These are phyloP conservation scores for Aureobasidium sp. DNA, from an alignment of 2,329 filamentous ascomycete genomes.

Conservation along the genomic window DNA sequence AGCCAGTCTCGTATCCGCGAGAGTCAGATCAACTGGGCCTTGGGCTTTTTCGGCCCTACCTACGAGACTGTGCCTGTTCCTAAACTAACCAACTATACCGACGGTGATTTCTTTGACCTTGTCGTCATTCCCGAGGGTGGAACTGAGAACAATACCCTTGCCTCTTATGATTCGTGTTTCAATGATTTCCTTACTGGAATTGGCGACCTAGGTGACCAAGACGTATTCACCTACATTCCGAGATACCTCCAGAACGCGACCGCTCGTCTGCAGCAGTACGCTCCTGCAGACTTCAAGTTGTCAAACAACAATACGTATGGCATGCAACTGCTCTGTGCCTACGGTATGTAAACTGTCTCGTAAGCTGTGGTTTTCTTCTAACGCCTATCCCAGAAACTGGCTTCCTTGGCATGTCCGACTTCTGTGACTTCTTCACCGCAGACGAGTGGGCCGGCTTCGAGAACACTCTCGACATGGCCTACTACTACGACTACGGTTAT, in stretches of 20 bases:
- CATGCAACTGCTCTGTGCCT: slow-evolving; percentile 46
- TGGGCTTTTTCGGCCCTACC: slow-evolving; percentile 47
- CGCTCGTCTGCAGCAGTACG: slow-evolving; percentile 40
- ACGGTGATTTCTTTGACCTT: slow-evolving; percentile 38
- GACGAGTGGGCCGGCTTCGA: slow-evolving; percentile 51
- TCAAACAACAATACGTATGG: slow-evolving; percentile 45
- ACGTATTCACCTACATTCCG: slow-evolving; percentile 39
- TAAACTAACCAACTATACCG: slow-evolving; percentile 34
- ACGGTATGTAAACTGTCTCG: slow-evolving; percentile 26
- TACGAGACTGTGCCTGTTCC: slow-evolving; percentile 34
- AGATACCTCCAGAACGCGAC: slow-evolving; percentile 42
- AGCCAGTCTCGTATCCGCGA: slow-evolving; percentile 49
- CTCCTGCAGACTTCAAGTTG: slow-evolving; percentile 43
- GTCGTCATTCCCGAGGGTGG: slow-evolving; percentile 46
- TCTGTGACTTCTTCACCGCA: slow-evolving; percentile 48
- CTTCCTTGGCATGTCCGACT: slow-evolving; percentile 44
- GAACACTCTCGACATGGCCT: slow-evolving; percentile 47
- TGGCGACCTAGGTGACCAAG: slow-evolving; percentile 36
- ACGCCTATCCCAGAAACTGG: slow-evolving; percentile 30
- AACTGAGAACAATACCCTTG: slow-evolving; percentile 48
- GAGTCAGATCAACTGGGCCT: slow-evolving; percentile 47
- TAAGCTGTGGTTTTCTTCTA: not conserved
- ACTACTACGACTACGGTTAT: slow-evolving; percentile 39
- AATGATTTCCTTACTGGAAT: slow-evolving; percentile 33
- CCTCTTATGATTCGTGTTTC: slow-evolving; percentile 45